Conservation (phyloP, 2,329 filamentous ascomycete genomes). For the Aspergillus quadricinctus region DNA sequence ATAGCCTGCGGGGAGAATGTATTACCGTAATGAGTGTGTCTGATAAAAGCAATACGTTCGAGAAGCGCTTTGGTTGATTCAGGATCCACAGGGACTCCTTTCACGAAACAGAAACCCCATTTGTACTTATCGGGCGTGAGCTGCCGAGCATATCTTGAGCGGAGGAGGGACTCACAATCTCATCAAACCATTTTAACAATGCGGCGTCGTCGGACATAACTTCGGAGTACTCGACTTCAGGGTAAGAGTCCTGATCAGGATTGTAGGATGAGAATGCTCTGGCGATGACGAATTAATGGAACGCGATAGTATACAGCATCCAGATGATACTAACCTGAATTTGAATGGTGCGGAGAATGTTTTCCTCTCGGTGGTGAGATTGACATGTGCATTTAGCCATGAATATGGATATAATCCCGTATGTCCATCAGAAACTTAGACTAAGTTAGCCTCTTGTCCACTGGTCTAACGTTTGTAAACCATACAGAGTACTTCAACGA, state of each 20-base stretch:
- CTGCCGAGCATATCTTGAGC: neutral
- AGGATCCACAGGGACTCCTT: constrained; percentile 63
- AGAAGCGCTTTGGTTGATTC: constrained; percentile 70
- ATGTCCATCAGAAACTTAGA: constrained; percentile 65
- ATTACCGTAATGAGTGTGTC: constrained; percentile 83
- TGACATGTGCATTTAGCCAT: constrained; percentile 53
- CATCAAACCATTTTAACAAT: constrained; percentile 58
- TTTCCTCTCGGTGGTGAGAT: constrained; percentile 25
- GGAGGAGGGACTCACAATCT: constrained; percentile 46
- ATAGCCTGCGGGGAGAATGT: constrained; percentile 16
- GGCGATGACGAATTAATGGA: neutral
- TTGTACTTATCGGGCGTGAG: constrained; percentile 47
- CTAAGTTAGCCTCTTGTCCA: constrained; percentile 10
- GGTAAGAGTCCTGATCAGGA: constrained; percentile 44
- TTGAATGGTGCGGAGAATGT: constrained; percentile 1
- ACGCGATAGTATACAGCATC: neutral
- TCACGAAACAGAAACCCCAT: constrained; percentile 75
- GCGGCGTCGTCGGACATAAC: constrained; percentile 57
- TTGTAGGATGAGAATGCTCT: constrained; percentile 39
- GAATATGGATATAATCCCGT: constrained; percentile 62
- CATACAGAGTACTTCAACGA: constrained; percentile 51
- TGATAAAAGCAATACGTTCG: constrained; percentile 77
- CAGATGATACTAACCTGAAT: constrained; percentile 15
- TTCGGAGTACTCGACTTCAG: constrained; percentile 56
- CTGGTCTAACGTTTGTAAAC: constrained; percentile 2